Evolutionary conservation across 176 grass and related monocot genomes (phyloP), one percentile per base, ranked within the genome.

Genomic region (Cenchrus purpureus): DNA sequence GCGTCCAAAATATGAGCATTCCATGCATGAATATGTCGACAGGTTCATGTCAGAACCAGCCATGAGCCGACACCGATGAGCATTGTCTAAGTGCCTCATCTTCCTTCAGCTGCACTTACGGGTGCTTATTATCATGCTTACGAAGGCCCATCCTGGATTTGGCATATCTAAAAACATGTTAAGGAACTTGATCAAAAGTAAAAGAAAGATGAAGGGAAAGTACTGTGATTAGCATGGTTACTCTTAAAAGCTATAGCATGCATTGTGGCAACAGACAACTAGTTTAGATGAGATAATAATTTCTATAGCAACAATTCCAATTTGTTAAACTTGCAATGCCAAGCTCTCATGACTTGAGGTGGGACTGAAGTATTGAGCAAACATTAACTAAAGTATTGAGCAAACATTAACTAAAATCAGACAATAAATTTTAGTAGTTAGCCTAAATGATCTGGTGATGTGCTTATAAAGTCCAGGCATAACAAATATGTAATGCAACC

Each of bases 121-220:
- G 45, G 51, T 22, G 65, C 83, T 75, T 92, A 37, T 75, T 92
- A 37, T 92, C 85, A 46, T 71, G 88, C 82, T 88, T 97, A 22
- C 88, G 90, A 60, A 95, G 83, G 54, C 97, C 97, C 97, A 98
- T 99, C 46, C 97, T 88, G 52, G 93, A 94, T 91, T 96, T 99
- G 42, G 97, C 97, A 84, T 99, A 99, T 86, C 97, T 99, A 85
- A 32, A 32, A 48, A 44, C 48, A 68, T 28, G 81, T 95, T 86
- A 97, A 84, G 89, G 62, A 75, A 80, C 0, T 7, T 44, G 13
- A 79, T 37, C 32, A 54, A 14, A 79, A 19, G 50, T 43, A 37
- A 37, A 66, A 78, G 56, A 73, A 73, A 14, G 5, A 79, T 8
- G 13, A 59, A 62, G 37, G 53, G 8, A 44, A 87, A 53, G 48